Percentiles rank a stretch among this genome's conserved stretches.
These are phyloP conservation scores for Isoetes taiwanensis DNA, from an alignment of 75 land plant species.

Conservation along the genomic window DNA sequence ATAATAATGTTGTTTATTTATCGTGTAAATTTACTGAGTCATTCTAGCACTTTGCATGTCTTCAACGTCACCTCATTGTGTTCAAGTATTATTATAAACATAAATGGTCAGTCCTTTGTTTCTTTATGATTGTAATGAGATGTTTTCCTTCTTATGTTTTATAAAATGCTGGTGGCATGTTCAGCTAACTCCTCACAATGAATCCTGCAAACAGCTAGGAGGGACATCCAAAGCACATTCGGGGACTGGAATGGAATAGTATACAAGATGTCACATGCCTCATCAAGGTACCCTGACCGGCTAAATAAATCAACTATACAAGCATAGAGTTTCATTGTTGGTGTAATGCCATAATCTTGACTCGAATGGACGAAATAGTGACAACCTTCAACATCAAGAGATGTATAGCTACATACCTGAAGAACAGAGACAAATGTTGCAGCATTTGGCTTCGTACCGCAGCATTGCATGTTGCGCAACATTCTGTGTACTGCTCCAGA, in stretches of 20 bases:
- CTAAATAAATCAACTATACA: slow-evolving; percentile 38
- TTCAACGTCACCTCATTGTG: no score
- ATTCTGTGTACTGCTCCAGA: slow-evolving; percentile 18
- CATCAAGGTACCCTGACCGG: slow-evolving; percentile 24
- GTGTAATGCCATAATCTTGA: slow-evolving; percentile 15
- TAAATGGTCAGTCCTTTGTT: no score
- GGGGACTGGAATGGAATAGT: slow-evolving; percentile 15
- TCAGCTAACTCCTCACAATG: slow-evolving; percentile 15
- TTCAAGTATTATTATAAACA: no score
- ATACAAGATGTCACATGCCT: slow-evolving; percentile 23
- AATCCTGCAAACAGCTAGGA: slow-evolving; percentile 26
- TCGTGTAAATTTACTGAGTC: no score
- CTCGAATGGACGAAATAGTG: slow-evolving; percentile 24
- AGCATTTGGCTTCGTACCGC: slow-evolving; percentile 23
- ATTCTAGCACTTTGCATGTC: no score
- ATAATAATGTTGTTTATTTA: no score
- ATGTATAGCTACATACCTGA: slow-evolving; percentile 35
- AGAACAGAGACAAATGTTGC: slow-evolving; percentile 33
- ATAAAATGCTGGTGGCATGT: no score
- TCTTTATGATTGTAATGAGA: no score
- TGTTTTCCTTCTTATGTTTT: no score
- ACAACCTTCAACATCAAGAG: slow-evolving; percentile 19
- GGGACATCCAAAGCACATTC: slow-evolving; percentile 13
- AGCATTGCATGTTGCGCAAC: slow-evolving; percentile 23
- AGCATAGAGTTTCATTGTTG: slow-evolving; percentile 25